Conservation (phyloP, 352 stramenopile species). For the Phytophthora citrophthora region DNA sequence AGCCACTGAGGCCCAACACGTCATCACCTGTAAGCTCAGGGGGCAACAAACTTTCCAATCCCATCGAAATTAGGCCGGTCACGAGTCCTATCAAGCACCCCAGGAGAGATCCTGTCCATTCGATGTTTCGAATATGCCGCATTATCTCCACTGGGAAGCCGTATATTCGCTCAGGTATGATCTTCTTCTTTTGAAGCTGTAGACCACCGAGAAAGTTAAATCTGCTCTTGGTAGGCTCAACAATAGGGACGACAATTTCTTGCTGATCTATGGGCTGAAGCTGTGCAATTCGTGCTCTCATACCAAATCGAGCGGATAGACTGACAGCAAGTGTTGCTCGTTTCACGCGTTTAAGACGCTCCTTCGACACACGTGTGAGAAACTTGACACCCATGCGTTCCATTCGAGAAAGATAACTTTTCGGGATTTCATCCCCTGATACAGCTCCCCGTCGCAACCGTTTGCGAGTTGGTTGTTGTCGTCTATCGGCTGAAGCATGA, state of each 20-base stretch:
- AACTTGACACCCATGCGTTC: constrained; percentile 51
- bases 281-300: constrained; percentile 7
- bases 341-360: constrained; percentile 30
- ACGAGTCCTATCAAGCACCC: constrained; percentile 37
- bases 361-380: constrained; percentile 47
- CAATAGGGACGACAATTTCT: not conserved
- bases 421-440: not conserved
- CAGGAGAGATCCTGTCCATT: constrained; percentile 31
- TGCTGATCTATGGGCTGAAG: constrained; percentile 3
- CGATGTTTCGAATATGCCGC: constrained; percentile 37
- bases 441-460: constrained; percentile 4
- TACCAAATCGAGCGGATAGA: constrained; percentile 12
- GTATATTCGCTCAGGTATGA: constrained; percentile 13
- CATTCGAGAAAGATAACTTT: constrained; percentile 38
- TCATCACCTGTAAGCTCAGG: constrained; percentile 16
- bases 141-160: constrained; percentile 38
- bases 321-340: constrained; percentile 10
- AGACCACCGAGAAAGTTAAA: not conserved
- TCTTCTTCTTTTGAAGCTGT: constrained; percentile 1
- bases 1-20: constrained; percentile 30
- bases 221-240: not conserved
- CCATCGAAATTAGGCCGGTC: constrained; percentile 46
- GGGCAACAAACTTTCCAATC: constrained; percentile 37
- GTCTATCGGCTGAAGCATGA: constrained; percentile 11
- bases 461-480: constrained; percentile 11